Conservation (phyloP, 306 rosid species). For the Argentina anserina region DNA sequence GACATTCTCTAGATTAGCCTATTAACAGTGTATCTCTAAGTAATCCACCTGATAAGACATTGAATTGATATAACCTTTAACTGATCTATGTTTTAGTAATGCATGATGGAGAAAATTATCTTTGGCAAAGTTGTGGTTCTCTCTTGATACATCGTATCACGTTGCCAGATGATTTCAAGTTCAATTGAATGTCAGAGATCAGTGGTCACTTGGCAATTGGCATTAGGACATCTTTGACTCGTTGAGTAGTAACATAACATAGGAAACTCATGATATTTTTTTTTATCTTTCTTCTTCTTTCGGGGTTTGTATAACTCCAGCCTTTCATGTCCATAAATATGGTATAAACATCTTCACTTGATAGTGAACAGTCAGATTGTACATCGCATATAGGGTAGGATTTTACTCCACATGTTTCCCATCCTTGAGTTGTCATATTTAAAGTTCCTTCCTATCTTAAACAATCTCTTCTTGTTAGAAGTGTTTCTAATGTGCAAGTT, state of each 20-base stretch:
- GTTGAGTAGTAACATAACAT: neutral
- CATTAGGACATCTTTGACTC: neutral
- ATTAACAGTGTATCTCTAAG: neutral
- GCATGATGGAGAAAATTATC: neutral
- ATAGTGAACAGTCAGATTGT: neutral
- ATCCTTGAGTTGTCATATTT: neutral
- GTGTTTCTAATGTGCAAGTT: constrained; percentile 9
- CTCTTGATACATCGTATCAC: neutral
- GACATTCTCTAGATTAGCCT: neutral
- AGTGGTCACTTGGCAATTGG: neutral
- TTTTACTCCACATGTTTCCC: neutral
- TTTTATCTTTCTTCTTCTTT: neutral
- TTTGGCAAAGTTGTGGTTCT: neutral
- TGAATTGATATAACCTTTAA: neutral
- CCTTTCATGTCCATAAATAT: neutral
- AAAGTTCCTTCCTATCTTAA: neutral
- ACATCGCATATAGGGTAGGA: neutral
- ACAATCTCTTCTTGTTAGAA: neutral
- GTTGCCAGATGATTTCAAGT: neutral
- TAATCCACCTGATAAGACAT: neutral
- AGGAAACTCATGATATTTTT: neutral
- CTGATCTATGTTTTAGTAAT: neutral
- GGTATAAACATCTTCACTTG: neutral
- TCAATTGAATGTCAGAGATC: neutral
- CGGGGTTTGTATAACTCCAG: neutral